Evolutionary conservation across 257 asterid genomes (phyloP), one percentile per base, ranked within the genome.

Genomic region (Scutellaria barbata): DNA sequence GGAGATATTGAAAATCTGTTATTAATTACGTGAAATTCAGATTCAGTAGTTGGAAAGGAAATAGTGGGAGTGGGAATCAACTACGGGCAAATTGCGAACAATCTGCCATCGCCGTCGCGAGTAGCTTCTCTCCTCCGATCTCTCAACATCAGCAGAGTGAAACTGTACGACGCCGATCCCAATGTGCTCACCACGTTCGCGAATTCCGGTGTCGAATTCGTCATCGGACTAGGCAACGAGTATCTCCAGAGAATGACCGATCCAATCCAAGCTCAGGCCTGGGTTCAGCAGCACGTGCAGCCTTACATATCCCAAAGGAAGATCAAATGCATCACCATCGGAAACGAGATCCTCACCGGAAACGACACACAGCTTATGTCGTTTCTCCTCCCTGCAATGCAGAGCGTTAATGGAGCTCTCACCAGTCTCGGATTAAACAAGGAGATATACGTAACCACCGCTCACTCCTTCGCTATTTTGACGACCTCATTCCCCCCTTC

Each of bases 71-170:
- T 89, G 33, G 98, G 98, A 35, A 90, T 93, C 50, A 93, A 93
- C 81, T 93, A 93, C 72, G 98, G 98, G 56, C 97, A 90, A 74
- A 86, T 94, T 30, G 96, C 96, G 10, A 82, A 89, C 82, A 86
- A 94, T 72, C 88, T 94, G 33, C 98, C 97, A 9, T 1, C 92
- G 6, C 92, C 95, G 3, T 62, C 95, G n/a, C 87, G 84, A 0
- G 98, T 93, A 1, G 84, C 86, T 1, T 14, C 2, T 47, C 95
- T 90, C 63, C 89, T 93, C 30, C 18, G 37, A 51, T 90, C 96
- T 46, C 82, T 93, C 74, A 86, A 85, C 76, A 69, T 89, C 4
- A 86, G 74, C 52, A 45, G 92, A 33, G 96, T 87, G 2, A 93
- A 88, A 37, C 91, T 93, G 7, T 93, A 93, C 50, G 97, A 93